Conservation (phyloP, 306 rosid genomes). For the Quercus ilex region DNA sequence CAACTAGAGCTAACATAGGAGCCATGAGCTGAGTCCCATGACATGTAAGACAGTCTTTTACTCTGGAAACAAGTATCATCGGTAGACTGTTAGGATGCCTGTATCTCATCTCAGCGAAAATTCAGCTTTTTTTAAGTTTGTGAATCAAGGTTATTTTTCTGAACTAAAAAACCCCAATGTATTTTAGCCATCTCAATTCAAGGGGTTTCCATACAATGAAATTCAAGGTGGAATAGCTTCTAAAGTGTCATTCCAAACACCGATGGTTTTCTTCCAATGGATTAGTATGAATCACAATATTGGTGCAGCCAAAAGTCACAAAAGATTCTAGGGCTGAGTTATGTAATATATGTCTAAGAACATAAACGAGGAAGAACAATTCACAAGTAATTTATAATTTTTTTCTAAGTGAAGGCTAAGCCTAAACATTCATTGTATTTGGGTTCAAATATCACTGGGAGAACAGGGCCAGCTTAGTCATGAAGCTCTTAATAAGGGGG, state of each 20-base stretch:
- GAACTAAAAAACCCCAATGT: too few relatives aligned
- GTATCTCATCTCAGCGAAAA: too few relatives aligned
- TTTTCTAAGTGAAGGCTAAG: not conserved
- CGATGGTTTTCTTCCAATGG: not conserved
- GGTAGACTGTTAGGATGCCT: too few relatives aligned
- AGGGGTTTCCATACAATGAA: too few relatives aligned
- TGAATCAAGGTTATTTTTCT: too few relatives aligned
- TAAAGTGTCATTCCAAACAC: not conserved
- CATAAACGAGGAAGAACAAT: not conserved
- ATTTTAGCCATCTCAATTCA: too few relatives aligned
- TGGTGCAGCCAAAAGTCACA: not conserved
- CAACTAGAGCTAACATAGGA: not conserved
- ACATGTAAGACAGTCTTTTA: not conserved
- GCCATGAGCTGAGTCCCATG: not conserved
- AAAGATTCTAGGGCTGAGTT: not conserved
- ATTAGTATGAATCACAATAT: not conserved
- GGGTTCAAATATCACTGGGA: not conserved
- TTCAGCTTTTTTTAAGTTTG: too few relatives aligned
- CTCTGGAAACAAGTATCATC: too few relatives aligned
- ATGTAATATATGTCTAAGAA: not conserved
- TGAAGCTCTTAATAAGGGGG: not conserved
- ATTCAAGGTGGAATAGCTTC: not conserved
- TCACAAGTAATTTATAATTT: not conserved
- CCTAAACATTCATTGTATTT: not conserved
- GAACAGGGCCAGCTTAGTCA: not conserved